Evolutionary conservation across 164 flowering plant species (phyloP).

Genomic region (Piper betle): DNA sequence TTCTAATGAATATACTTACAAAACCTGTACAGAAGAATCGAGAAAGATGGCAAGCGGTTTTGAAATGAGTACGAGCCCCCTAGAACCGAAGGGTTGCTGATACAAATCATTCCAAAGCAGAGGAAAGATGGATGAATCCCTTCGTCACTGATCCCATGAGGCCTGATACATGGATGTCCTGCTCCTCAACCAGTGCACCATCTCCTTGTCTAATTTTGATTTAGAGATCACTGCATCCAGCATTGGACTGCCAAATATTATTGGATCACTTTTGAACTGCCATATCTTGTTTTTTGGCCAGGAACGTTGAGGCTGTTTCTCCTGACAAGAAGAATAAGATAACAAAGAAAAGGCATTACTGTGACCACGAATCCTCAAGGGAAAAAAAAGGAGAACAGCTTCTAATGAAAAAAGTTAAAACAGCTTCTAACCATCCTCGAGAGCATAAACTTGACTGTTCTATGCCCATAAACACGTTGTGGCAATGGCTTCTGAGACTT

Average conservation of each 20-base stretch:
- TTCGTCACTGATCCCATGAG: conserved; percentile 37
- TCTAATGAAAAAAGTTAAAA: neutral
- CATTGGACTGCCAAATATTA: conserved; percentile 85
- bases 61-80: conserved; percentile 43
- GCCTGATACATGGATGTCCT: conserved; percentile 62
- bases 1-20: conserved; percentile 40
- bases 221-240: conserved; percentile 53
- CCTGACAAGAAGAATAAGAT: conserved; percentile 29
- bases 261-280: conserved; percentile 49
- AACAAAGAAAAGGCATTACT: neutral
- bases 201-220: conserved; percentile 50
- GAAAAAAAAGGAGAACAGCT: neutral
- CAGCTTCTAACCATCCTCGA: conserved; percentile 60
- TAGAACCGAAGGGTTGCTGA: conserved; percentile 17
- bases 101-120: conserved; percentile 44
- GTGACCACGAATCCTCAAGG: neutral
- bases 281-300: conserved; percentile 91
- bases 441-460: conserved; percentile 61
- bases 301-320: conserved; percentile 74
- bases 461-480: conserved; percentile 73
- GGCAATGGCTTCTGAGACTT: conserved; percentile 60
- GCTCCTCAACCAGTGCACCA: conserved; percentile 86
- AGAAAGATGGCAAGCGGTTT: conserved; percentile 16
- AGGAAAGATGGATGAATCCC: neutral
- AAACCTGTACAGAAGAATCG: conserved; percentile 46